These are phyloP conservation scores for Colletotrichum phormii DNA, from an alignment of 2,329 filamentous ascomycete genomes.

Conservation along the genomic window DNA sequence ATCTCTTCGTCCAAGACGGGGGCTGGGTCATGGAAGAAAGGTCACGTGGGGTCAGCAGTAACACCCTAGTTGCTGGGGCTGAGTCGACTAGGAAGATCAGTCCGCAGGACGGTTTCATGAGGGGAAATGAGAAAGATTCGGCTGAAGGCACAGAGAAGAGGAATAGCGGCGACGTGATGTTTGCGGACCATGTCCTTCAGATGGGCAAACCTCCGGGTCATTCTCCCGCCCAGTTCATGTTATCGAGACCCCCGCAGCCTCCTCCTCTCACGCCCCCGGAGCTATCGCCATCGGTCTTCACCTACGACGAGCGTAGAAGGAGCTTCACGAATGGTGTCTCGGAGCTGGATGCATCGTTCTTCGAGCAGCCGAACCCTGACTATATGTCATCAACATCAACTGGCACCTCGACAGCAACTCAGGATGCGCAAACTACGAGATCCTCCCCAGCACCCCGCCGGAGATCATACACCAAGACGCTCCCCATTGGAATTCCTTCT, in stretches of 20 bases:
- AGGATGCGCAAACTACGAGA: constrained; percentile 37
- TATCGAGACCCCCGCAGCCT: constrained; percentile 56
- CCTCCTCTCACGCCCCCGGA: constrained; percentile 63
- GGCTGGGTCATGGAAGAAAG: constrained; percentile 41
- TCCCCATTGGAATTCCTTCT: constrained; percentile 49
- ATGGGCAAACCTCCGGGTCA: constrained; percentile 19
- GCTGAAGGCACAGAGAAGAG: background rate
- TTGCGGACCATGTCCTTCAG: background rate
- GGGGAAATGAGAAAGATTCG: constrained; percentile 8
- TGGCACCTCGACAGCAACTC: constrained; percentile 40
- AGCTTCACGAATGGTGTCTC: constrained; percentile 48
- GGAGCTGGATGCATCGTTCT: constrained; percentile 52
- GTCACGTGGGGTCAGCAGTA: constrained; percentile 46
- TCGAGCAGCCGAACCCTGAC: constrained; percentile 63
- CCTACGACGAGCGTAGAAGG: constrained; percentile 53
- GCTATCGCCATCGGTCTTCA: constrained; percentile 54
- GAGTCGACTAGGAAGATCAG: background rate
- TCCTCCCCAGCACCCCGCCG: constrained; percentile 50
- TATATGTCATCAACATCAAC: constrained; percentile 53
- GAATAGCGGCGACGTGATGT: background rate
- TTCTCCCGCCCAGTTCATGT: constrained; percentile 32
- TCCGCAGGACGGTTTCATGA: constrained; percentile 15
- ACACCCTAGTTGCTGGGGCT: constrained; percentile 32
- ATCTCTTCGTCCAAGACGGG: constrained; percentile 24
- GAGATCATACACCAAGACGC: constrained; percentile 56